Base-by-base conservation (phyloP, 495 filamentous ascomycete species). In the Immersiella caudata region DNA sequence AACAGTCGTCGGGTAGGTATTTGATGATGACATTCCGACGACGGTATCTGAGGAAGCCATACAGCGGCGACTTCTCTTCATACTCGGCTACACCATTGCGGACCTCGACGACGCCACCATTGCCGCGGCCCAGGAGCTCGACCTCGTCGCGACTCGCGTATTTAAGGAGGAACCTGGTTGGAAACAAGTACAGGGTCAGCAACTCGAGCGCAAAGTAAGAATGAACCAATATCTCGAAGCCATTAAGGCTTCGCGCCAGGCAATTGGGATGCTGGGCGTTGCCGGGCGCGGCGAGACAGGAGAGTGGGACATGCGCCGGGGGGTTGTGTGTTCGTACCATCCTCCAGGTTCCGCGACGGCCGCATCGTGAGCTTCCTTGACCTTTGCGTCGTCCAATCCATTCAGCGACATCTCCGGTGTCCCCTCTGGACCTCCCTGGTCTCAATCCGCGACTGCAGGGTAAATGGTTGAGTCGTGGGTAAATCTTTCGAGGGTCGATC, bases 121-220 rank as follows among this genome's bases (percentile, higher is more conserved):
- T 91, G 40, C 96, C 95, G 65, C 86, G 87, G 50, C 84, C 87
- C 22, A 94, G 83, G 26, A 98, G 80, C 68, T 92, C 89, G 21
- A 98, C 86, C 71, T 94, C 92, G 81, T 98, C 95, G 73, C 95
- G 89, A 67, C 91, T 89, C 54, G 86, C 83, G 76, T 99, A 99
- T 73, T 95, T 94, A 66, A 98, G 88, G 65, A 98, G 87, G 77
- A 99, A 93, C 95, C 95, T 98, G 71, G 69, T 59, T 67, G 14
- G 50, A 65, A 33, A 33, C 40, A 52, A 61, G 27, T 9, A 33
- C 22, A 22, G 14, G 49, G 70, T 76, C 49, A 77, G 76, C 54
- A 64, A 35, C 26, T n/a, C n/a, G 20, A 22, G 57, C 66, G 55
- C 20, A 52, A 35, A 29, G 27, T 18, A 49, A 54, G 52, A 22